These are phyloP conservation scores for Calonectria honghensis DNA, from an alignment of 2,329 filamentous ascomycete species.

Conservation along the genomic window DNA sequence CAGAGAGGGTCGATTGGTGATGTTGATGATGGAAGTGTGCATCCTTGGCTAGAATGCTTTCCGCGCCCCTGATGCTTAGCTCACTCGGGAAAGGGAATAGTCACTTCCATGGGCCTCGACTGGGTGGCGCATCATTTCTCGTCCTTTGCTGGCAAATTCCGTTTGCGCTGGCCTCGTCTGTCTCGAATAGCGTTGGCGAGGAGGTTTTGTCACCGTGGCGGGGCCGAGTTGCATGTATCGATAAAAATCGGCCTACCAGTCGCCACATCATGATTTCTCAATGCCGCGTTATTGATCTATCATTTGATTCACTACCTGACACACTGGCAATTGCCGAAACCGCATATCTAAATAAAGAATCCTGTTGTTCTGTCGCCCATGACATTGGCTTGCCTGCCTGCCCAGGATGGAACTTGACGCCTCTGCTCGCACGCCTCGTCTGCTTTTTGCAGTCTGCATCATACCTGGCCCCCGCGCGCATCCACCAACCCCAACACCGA, in stretches of 20 bases:
- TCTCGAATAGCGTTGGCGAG: slow-evolving; percentile 3
- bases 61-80: slow-evolving; percentile 6
- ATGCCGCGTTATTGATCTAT: slow-evolving; percentile 1
- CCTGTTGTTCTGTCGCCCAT: background rate
- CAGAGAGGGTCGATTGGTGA: background rate
- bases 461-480: slow-evolving; percentile 11
- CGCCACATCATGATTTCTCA: slow-evolving; percentile 26
- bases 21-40: background rate
- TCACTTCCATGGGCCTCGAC: background rate
- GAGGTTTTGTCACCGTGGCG: slow-evolving; percentile 20
- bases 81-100: slow-evolving; percentile 8
- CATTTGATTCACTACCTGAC: background rate
- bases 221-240: slow-evolving; percentile 15
- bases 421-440: background rate
- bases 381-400: background rate
- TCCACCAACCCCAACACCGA: background rate
- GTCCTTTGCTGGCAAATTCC: slow-evolving; percentile 8
- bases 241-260: slow-evolving; percentile 14
- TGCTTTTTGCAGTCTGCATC: slow-evolving; percentile 4
- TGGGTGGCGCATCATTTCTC: slow-evolving; percentile 13
- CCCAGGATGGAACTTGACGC: background rate
- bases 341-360: slow-evolving; percentile 5
- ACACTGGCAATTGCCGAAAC: background rate
- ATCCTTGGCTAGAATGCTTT: background rate
- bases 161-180: slow-evolving; percentile 18